Evolutionary conservation across 768 basidiomycete genomes (phyloP), one percentile per base, ranked within the genome.

Genomic region (Mycena polygramma): DNA sequence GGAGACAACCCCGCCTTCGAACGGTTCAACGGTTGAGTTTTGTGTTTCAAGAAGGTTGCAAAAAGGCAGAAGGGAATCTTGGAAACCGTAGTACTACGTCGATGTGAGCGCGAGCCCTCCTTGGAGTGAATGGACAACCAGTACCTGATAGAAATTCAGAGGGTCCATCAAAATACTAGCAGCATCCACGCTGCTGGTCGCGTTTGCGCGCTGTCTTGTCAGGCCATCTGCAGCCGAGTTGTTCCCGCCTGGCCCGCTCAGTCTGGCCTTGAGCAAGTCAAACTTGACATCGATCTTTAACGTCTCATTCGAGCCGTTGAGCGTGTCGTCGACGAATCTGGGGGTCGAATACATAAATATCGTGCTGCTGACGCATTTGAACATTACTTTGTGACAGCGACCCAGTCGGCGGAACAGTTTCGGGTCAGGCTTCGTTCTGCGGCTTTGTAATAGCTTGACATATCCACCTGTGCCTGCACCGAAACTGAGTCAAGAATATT

Each of bases 401-500:
- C 83, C 86, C 86, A 87, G 78, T 87, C 86, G 1, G 85, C 84
- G 7, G 85, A 87, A 68, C 86, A 87, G 71, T 87, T 87, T 20
- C 85, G 79, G 0, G 85, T 85, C 24, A 87, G 77, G 66, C 84
- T 85, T 37, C 86, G 81, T 66, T 87, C 85, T 1, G 85, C 85
- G 0, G 85, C 85, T 66, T 83, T 83, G 73, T 87, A 87, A 75
- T 87, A 87, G 51, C 83, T 82, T 19, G 83, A 69, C 86, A 87
- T 87, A 71, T 87, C 85, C 30, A 87, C 79, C 69, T 87, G 83
- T 2, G 86, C 84, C 57, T 87, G 26, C 52, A 22, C 36, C 20
- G 26, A 13, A 35, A n/a, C 14, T 63, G 26, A 48, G 22, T 20
- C n/a, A 20, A 20, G 7, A 55, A 26, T 39, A 11, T 10, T 20